These are phyloP conservation scores for Russula olivacea DNA, from an alignment of 768 basidiomycete species.

Conservation along the genomic window DNA sequence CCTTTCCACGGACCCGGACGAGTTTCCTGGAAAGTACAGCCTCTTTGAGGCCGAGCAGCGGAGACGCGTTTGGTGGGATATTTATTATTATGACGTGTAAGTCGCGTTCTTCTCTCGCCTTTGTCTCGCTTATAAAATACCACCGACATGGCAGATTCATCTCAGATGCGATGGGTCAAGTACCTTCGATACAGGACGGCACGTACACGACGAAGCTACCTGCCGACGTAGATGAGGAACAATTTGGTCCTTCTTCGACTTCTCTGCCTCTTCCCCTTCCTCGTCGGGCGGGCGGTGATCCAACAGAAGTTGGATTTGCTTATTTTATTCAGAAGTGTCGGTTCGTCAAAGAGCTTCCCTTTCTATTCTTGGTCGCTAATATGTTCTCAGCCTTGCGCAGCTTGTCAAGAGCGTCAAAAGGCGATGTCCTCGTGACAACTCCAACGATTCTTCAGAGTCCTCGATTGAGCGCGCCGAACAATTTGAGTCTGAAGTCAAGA, in stretches of 20 bases:
- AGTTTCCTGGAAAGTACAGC: conserved; percentile 41
- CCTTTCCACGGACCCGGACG: conserved; percentile 53
- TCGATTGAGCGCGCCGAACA: conserved; percentile 58
- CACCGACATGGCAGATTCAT: conserved; percentile 45
- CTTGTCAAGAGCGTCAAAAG: conserved; percentile 57
- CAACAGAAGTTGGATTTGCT: conserved; percentile 34
- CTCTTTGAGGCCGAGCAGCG: conserved; percentile 49
- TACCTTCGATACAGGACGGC: conserved; percentile 51
- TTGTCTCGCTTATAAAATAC: not conserved
- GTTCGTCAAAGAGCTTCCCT: conserved; percentile 36
- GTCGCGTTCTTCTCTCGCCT: conserved; percentile 29
- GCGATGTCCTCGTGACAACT: conserved; percentile 40
- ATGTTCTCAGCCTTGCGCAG: conserved; percentile 46
- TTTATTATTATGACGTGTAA: conserved; percentile 72
- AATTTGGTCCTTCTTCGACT: conserved; percentile 44
- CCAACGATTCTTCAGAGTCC: conserved; percentile 32
- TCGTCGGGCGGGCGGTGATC: conserved; percentile 26
- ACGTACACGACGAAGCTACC: conserved; percentile 55
- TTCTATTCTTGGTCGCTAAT: not conserved
- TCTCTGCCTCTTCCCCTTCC: conserved; percentile 38
- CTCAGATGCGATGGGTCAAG: conserved; percentile 59
- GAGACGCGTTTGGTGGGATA: conserved; percentile 70
- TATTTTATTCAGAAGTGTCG: conserved; percentile 56
- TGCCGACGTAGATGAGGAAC: conserved; percentile 49
- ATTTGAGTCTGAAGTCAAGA: conserved; percentile 51